Conservation (phyloP, 176 grass and related monocot genomes). For the Ampelocalamus luodianensis region DNA sequence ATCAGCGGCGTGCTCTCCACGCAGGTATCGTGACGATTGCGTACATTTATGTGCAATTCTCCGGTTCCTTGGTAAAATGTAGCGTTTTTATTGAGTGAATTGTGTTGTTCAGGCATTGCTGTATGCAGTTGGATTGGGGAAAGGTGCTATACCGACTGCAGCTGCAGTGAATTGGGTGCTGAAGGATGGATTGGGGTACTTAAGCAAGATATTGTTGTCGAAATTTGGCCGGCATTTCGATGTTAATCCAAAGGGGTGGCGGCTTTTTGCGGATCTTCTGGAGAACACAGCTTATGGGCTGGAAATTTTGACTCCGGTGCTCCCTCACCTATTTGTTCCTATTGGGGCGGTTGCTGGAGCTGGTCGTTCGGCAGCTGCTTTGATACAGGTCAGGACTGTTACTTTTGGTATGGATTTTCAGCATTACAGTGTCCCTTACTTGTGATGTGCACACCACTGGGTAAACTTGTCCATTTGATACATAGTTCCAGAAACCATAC, state of each 20-base stretch:
- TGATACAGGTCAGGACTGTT: slow-evolving; percentile 71
- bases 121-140: slow-evolving; percentile 87
- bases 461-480: not conserved
- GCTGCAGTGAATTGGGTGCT: slow-evolving; percentile 93
- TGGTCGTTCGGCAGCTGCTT: slow-evolving; percentile 79
- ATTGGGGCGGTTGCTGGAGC: slow-evolving; percentile 84
- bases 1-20: slow-evolving; percentile 90
- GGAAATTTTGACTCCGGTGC: slow-evolving; percentile 88
- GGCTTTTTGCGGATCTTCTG: slow-evolving; percentile 81
- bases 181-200: slow-evolving; percentile 87
- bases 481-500: not conserved
- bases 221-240: slow-evolving; percentile 93
- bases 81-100: not conserved
- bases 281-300: slow-evolving; percentile 86
- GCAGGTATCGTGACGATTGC: slow-evolving; percentile 45
- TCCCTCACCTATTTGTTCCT: slow-evolving; percentile 91
- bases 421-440: not conserved
- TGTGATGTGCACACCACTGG: not conserved
- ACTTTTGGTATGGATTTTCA: slow-evolving; percentile 14
- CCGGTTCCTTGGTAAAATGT: not conserved
- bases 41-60: not conserved
- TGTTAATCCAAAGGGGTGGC: slow-evolving; percentile 95
- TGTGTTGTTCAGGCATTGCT: slow-evolving; percentile 65
- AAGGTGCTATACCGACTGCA: slow-evolving; percentile 83
- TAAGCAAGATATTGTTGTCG: slow-evolving; percentile 90